Conservation (phyloP, 306 rosid genomes). For the Carpinus viminea region DNA sequence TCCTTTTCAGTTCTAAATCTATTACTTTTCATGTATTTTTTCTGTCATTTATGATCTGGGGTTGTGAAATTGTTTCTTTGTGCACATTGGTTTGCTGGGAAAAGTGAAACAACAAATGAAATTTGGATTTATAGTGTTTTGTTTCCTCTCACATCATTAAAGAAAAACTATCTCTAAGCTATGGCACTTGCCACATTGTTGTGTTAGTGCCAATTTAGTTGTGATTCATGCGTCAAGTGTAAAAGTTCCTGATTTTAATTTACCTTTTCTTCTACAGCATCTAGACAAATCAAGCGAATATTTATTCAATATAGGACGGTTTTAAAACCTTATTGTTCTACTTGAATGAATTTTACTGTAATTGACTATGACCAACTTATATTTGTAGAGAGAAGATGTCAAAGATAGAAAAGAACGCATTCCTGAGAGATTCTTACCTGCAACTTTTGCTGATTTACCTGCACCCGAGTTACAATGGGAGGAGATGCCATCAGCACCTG, state of each 20-base stretch:
- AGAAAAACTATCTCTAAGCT: no score
- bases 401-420: slow-evolving; percentile 14
- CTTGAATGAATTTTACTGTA: neutral
- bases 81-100: neutral
- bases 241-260: no score
- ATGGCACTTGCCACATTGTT: neutral
- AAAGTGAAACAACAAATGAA: neutral
- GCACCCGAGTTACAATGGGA: slow-evolving; percentile 85
- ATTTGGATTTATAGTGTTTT: neutral
- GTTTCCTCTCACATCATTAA: neutral
- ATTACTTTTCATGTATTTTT: neutral
- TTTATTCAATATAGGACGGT: no score
- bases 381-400: slow-evolving; percentile 32
- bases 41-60: neutral
- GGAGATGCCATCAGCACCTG: slow-evolving; percentile 76
- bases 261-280: no score
- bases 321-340: neutral
- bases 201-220: neutral
- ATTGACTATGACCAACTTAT: slow-evolving; percentile 11
- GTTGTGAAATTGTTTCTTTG: neutral
- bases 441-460: slow-evolving; percentile 74
- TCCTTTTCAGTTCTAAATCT: neutral
- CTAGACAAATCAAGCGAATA: no score
- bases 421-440: slow-evolving; percentile 46
- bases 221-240: neutral